phyloP scores from a whole-genome alignment of 805 yeast species.

The Lachancea sp. region DNA sequence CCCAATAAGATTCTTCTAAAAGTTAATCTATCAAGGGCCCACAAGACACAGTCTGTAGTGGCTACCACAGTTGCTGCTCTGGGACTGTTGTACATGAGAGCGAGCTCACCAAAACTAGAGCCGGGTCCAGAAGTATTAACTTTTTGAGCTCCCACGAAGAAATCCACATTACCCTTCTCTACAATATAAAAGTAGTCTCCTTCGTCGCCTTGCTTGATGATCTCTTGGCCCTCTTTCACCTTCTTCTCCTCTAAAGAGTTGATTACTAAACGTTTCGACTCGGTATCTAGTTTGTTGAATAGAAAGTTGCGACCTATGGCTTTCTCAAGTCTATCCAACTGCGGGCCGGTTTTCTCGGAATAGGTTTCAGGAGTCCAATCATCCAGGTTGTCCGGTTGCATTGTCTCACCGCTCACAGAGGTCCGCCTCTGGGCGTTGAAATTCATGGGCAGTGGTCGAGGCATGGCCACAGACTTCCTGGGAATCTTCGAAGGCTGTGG shows the following conservation, averaged over 20 bases:
- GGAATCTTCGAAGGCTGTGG: conserved; percentile 10
- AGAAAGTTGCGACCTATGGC: conserved; percentile 77
- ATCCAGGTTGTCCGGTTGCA: conserved; percentile 69
- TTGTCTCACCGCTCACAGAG: conserved; percentile 83
- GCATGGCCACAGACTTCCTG: conserved; percentile 15
- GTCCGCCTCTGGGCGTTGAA: conserved; percentile 81
- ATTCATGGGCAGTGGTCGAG: conserved; percentile 42
- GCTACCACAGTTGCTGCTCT: conserved; percentile 93
- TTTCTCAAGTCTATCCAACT: conserved; percentile 58
- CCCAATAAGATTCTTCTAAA: conserved; percentile 88
- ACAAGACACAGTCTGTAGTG: conserved; percentile 60
- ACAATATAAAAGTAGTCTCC: conserved; percentile 89
- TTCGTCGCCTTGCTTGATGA: conserved; percentile 87
- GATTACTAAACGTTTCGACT: conserved; percentile 68
- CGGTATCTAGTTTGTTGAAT: conserved; percentile 76
- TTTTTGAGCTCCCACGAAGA: conserved; percentile 54
- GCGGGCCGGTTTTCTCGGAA: conserved; percentile 55
- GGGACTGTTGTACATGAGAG: conserved; percentile 95
- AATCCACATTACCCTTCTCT: conserved; percentile 80
- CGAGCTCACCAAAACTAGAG: conserved; percentile 91
- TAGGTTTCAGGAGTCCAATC: conserved; percentile 63
- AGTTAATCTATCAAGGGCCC: conserved; percentile 92
- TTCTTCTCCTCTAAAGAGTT: conserved; percentile 75
- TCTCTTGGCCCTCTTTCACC: conserved; percentile 51
- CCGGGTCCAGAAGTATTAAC: conserved; percentile 80